phyloP scores from a whole-genome alignment of 2,329 filamentous ascomycete species.

The Samsoniella hepiali region DNA sequence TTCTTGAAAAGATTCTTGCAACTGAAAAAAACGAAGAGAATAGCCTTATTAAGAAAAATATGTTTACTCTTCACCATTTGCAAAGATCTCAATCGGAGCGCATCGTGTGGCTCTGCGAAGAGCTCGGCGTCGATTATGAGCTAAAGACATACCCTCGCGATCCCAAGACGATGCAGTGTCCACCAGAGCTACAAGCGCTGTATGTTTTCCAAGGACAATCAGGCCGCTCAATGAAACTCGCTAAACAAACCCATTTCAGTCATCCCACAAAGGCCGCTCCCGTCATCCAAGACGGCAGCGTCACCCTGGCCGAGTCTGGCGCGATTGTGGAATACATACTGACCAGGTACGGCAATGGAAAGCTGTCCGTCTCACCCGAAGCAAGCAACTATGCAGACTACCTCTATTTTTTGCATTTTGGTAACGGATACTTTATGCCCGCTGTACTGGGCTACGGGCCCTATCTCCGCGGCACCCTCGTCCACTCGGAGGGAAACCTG shows the following conservation, averaged over 20 bases:
- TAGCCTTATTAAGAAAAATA: neutral
- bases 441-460: neutral
- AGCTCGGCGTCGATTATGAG: slow-evolving; percentile 4
- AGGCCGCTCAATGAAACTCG: neutral
- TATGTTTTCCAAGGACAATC: neutral
- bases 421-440: slow-evolving; percentile 5
- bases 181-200: neutral
- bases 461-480: neutral
- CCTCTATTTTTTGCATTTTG: slow-evolving; percentile 7
- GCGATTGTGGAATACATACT: slow-evolving; percentile 8
- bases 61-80: neutral
- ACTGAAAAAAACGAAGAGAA: neutral
- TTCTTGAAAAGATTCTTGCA: neutral
- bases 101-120: slow-evolving; percentile 11
- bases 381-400: neutral
- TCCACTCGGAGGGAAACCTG: neutral
- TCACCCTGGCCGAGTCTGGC: slow-evolving; percentile 1
- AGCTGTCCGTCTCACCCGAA: neutral
- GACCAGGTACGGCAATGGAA: neutral
- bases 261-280: slow-evolving; percentile 7
- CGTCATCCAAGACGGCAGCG: slow-evolving; percentile 3
- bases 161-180: neutral
- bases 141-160: slow-evolving; percentile 1
- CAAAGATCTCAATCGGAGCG: slow-evolving; percentile 10
- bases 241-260: neutral